Evolutionary conservation across 129 eudicot species (phyloP), one percentile per base, ranked within the genome.

Genomic region (Lactuca sativa): DNA sequence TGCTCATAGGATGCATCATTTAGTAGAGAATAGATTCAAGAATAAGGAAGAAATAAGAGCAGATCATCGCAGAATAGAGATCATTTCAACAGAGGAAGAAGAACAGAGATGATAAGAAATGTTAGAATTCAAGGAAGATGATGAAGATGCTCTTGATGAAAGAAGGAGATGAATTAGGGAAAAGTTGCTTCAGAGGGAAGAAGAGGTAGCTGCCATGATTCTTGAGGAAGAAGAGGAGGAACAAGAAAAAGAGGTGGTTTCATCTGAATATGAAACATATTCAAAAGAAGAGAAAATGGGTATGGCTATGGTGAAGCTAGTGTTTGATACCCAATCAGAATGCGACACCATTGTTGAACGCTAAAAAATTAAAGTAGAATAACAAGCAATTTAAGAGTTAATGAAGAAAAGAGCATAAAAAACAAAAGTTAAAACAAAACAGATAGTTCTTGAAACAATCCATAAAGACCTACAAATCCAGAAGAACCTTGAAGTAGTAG

Each of bases 291-390:
- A 93, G 13, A 72, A 75, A 36, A 63, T 59, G 44, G 91, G 95
- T 16, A 72, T 87, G 38, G 88, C 86, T 11, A 84, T 93, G 96
- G 86, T 85, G 77, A 93, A 93, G 82, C 98, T 97, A 1, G 95
- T 93, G 1, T 93, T 93, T 59, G 96, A 89, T 17, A 96, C 98
- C 0, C 89, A 86, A 69, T 83, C 90, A 2, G 96, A 93, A 78
- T 69, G 98, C 17, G 97, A 93, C 51, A 89, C 98, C 7, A 85
- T 93, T 59, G 98, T 87, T 4, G 98, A 93, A 61, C 89, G 98
- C 48, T 95, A 89, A 78, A 81, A 86, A 80, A 68, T 85, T 48
- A 95, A 89, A 80, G 98, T 75, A 0, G 95, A 89, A 74, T 96
- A 93, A 67, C 78, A 55, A 0, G 96, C 90, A 0, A 74, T 89